Evolutionary conservation across 257 asterid genomes (phyloP).

Genomic region (Haberlea rhodopensis): DNA sequence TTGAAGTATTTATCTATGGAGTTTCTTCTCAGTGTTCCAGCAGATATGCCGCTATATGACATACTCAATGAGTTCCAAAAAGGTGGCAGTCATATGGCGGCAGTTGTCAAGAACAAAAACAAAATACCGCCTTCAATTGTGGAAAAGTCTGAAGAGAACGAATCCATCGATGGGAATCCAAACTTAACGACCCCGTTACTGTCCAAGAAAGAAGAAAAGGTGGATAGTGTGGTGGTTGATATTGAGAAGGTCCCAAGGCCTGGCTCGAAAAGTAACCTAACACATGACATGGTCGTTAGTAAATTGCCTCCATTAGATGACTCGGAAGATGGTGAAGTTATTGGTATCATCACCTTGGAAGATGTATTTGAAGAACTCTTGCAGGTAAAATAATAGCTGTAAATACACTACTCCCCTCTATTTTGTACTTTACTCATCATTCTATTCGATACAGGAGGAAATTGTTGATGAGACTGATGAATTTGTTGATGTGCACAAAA

Average conservation of each 20-base stretch:
- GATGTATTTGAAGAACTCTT: slow-evolving; percentile 95
- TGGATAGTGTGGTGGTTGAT: slow-evolving; percentile 52
- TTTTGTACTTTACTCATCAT: slow-evolving; percentile 6
- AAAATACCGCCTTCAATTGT: slow-evolving; percentile 40
- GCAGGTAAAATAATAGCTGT: slow-evolving; percentile 47
- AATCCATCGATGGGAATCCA: slow-evolving; percentile 32
- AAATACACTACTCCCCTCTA: slow-evolving; percentile 8
- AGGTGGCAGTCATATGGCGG: slow-evolving; percentile 95
- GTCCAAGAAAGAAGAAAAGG: slow-evolving; percentile 36
- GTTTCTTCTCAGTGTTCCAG: slow-evolving; percentile 62
- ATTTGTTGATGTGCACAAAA: slow-evolving; percentile 84
- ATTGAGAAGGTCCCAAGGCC: slow-evolving; percentile 47
- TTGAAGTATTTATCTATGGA: slow-evolving; percentile 18
- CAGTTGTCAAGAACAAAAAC: slow-evolving; percentile 65
- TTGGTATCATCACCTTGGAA: slow-evolving; percentile 88
- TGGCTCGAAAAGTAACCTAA: slow-evolving; percentile 30
- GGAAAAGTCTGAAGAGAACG: slow-evolving; percentile 47
- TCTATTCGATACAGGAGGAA: slow-evolving; percentile 60
- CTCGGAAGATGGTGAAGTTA: slow-evolving; percentile 74
- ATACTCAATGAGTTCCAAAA: slow-evolving; percentile 84
- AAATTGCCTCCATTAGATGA: slow-evolving; percentile 50
- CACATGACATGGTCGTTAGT: slow-evolving; percentile 36
- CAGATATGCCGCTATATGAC: slow-evolving; percentile 91
- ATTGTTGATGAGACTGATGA: slow-evolving; percentile 95
- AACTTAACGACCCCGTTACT: slow-evolving; percentile 49